These are phyloP conservation scores for Glaciozyma antarctica DNA, from an alignment of 768 basidiomycete species.

Conservation along the genomic window DNA sequence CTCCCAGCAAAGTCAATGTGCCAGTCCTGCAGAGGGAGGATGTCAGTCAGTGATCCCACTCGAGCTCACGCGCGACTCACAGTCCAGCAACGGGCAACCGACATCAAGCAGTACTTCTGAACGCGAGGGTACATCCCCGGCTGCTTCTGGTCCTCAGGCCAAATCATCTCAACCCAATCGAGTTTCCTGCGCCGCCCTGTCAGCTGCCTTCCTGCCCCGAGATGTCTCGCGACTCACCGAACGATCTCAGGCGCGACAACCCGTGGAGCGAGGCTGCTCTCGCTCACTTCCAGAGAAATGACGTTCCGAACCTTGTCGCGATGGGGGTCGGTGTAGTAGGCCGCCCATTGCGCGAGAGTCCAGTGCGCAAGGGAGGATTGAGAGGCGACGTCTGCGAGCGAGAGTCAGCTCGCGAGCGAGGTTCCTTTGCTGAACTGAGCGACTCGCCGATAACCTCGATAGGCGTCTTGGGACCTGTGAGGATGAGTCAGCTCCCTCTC, in stretches of 20 bases:
- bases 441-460: slow-evolving; percentile 69
- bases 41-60: neutral
- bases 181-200: slow-evolving; percentile 56
- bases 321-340: slow-evolving; percentile 64
- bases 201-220: neutral
- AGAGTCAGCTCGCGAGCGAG: neutral
- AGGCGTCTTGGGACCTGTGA: slow-evolving; percentile 49
- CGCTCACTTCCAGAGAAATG: slow-evolving; percentile 87
- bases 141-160: slow-evolving; percentile 68
- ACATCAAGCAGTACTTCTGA: slow-evolving; percentile 94
- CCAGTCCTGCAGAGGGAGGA: slow-evolving; percentile 61
- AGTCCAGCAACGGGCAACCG: slow-evolving; percentile 85
- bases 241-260: slow-evolving; percentile 69
- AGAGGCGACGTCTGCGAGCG: slow-evolving; percentile 56
- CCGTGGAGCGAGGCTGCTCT: slow-evolving; percentile 65
- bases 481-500: neutral
- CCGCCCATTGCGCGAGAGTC: slow-evolving; percentile 84
- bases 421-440: neutral
- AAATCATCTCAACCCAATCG: slow-evolving; percentile 95
- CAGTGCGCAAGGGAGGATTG: slow-evolving; percentile 78
- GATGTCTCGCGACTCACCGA: slow-evolving; percentile 17
- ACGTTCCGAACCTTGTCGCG: slow-evolving; percentile 89
- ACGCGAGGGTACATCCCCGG: slow-evolving; percentile 80
- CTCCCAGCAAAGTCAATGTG: slow-evolving; percentile 97
- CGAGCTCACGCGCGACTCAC: slow-evolving; percentile 44